A percentile compares a stretch with the other conserved stretches of the same genome.
Evolutionary conservation across 306 rosid genomes (phyloP).

Genomic region (Corylus heterophylla): DNA sequence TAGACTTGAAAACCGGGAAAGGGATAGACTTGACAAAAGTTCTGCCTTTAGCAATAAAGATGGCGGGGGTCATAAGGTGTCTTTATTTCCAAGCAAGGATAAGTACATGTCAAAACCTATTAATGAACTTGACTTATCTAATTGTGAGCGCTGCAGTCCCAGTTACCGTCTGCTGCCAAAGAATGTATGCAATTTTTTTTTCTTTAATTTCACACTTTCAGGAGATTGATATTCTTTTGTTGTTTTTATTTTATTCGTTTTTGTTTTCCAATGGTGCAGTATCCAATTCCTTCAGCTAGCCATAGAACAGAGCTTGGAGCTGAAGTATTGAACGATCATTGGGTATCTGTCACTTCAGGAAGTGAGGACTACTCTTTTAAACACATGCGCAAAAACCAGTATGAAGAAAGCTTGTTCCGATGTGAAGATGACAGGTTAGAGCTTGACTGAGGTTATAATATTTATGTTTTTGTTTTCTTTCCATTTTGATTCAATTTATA

Average conservation of each 20-base stretch:
- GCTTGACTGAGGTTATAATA: conserved; percentile 24
- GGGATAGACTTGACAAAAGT: conserved; percentile 61
- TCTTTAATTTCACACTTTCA: conserved; percentile 6
- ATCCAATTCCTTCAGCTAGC: conserved; percentile 89
- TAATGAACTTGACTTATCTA: conserved; percentile 95
- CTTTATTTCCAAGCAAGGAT: conserved; percentile 80
- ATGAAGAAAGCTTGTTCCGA: conserved; percentile 97
- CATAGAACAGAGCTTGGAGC: conserved; percentile 82
- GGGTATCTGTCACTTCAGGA: conserved; percentile 99
- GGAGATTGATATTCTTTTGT: conserved; percentile 17
- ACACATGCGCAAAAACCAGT: conserved; percentile 99
- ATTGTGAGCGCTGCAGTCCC: conserved; percentile 95
- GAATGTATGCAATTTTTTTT: conserved; percentile 52
- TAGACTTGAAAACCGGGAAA: conserved; percentile 68
- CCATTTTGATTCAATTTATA: conserved; percentile 3
- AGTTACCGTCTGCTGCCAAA: conserved; percentile 95
- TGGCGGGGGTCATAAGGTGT: conserved; percentile 64
- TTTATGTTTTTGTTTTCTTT: conserved; percentile 6
- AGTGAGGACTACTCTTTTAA: conserved; percentile 99
- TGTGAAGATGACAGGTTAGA: conserved; percentile 98
- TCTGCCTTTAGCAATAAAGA: conserved; percentile 59
- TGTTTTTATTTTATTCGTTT: conserved; percentile 14
- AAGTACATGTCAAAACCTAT: conserved; percentile 89
- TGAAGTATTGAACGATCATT: conserved; percentile 85
- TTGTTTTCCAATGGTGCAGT: conserved; percentile 50